Base-by-base conservation (phyloP, 208 protist genomes). In the Endotrypanum monterogeii region DNA sequence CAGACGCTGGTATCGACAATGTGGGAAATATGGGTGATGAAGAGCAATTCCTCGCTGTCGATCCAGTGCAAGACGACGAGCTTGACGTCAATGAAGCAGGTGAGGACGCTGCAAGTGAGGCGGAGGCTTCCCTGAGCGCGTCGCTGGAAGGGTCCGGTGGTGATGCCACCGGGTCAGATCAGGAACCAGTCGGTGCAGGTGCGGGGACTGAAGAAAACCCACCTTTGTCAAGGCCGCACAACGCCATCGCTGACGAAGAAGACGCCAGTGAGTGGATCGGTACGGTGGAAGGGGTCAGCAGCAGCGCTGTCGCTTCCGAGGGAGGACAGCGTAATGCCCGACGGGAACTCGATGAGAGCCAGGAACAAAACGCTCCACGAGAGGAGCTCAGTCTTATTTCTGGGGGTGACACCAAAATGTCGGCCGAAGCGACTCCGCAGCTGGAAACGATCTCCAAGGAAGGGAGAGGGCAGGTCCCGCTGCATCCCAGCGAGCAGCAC, bases 261-360 rank as follows among this genome's bases (percentile, higher is more conserved):
- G 54, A 23, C 12, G 20, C 18, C n/a, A 50, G 6, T 35, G 61
- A 70, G 5, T 25, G 37, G 8, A 54, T 63, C 5, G 52, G 63
- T 8, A 48, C 32, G 2, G 32, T 0, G 1, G 41, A 2, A 3
- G 39, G 30, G 20, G 37, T 46, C 16, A 7, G 23, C 6, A 30
- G 28, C 30, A 39, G 52, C 23, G 37, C 32, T 46, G 50, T 65
- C 32, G 37, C 30, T 52, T 14, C 41, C 54, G 63, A 80, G 52
- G 63, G 56, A 51, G 46, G 51, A 30, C 35, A 82, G 25, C 78
- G 70, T 23, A 39, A 52, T 16, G 55, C 55, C 9, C 61, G 70
- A 74, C 7, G 12, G 28, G 32, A 52, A 70, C 44, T 25, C 1
- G 74, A n/a, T n/a, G 74, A 77, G 44, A 65, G 57, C 32, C 74